phyloP scores from a whole-genome alignment of 495 filamentous ascomycete genomes.

The Podospora fimiseda region DNA sequence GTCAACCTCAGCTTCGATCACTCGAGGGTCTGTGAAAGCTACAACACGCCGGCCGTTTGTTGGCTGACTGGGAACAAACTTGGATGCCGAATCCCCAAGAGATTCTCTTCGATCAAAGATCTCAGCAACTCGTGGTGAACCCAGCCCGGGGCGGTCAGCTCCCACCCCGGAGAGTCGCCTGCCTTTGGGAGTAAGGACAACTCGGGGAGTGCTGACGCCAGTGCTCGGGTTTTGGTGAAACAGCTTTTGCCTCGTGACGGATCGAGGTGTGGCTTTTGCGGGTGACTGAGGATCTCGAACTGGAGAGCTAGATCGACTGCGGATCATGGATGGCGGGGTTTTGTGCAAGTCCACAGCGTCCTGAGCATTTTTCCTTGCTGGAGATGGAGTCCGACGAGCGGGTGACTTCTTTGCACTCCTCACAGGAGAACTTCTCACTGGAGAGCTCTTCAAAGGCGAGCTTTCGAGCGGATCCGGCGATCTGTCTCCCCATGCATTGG shows the following conservation, averaged over 20 bases:
- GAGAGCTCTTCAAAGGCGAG: background rate
- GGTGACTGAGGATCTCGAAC: constrained; percentile 19
- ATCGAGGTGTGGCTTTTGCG: constrained; percentile 19
- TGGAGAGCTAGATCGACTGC: constrained; percentile 31
- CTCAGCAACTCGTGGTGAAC: constrained; percentile 68
- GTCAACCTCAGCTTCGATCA: constrained; percentile 64
- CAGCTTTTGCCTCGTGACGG: constrained; percentile 34
- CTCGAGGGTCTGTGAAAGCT: constrained; percentile 59
- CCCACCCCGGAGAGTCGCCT: constrained; percentile 66
- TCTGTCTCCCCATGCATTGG: background rate
- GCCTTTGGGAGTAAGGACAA: constrained; percentile 58
- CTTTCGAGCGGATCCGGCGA: constrained; percentile 28
- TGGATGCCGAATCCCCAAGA: constrained; percentile 57
- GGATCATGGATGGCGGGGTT: constrained; percentile 21
- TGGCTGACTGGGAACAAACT: constrained; percentile 49
- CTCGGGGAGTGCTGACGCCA: constrained; percentile 54
- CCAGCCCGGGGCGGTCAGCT: constrained; percentile 66
- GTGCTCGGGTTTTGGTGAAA: constrained; percentile 54
- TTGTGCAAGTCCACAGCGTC: constrained; percentile 7
- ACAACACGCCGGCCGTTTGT: constrained; percentile 37
- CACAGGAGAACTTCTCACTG: constrained; percentile 2
- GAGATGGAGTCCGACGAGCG: constrained; percentile 9
- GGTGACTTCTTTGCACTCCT: constrained; percentile 5
- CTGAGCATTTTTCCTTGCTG: constrained; percentile 6
- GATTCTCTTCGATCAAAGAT: constrained; percentile 67